Conservation (phyloP, 257 asterid genomes). For the Primulina eburnea region DNA sequence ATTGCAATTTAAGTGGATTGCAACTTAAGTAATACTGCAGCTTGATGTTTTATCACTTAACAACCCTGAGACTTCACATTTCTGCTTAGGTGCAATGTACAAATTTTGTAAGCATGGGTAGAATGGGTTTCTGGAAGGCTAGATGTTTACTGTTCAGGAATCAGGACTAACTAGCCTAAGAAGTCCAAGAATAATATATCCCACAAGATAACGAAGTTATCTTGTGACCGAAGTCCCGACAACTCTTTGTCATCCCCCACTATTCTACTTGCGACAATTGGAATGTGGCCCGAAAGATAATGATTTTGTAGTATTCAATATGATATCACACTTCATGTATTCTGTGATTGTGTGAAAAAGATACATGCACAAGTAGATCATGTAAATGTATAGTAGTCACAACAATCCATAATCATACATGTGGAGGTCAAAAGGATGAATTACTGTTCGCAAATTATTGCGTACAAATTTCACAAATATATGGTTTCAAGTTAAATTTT, state of each 20-base stretch:
- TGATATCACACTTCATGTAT: not conserved
- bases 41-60: not conserved
- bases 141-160: not conserved
- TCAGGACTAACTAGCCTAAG: not conserved
- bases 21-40: not conserved
- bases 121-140: not conserved
- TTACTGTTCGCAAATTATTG: not conserved
- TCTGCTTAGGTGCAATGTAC: not conserved
- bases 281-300: not conserved
- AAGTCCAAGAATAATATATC: not conserved
- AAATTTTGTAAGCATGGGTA: not conserved
- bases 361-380: not conserved
- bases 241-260: not conserved
- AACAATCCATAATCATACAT: not conserved
- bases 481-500: not conserved
- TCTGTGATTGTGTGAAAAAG: not conserved
- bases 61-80: not conserved
- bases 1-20: not conserved
- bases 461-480: not conserved
- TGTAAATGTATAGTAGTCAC: not conserved
- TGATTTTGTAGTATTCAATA: not conserved
- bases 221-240: not conserved
- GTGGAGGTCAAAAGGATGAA: not conserved
- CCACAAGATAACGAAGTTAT: not conserved
- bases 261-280: not conserved